Percentiles rank a stretch among this genome's conserved stretches.
Evolutionary conservation across 1,284 basidiomycete species (phyloP).

Genomic region (Dichomitus squalens): DNA sequence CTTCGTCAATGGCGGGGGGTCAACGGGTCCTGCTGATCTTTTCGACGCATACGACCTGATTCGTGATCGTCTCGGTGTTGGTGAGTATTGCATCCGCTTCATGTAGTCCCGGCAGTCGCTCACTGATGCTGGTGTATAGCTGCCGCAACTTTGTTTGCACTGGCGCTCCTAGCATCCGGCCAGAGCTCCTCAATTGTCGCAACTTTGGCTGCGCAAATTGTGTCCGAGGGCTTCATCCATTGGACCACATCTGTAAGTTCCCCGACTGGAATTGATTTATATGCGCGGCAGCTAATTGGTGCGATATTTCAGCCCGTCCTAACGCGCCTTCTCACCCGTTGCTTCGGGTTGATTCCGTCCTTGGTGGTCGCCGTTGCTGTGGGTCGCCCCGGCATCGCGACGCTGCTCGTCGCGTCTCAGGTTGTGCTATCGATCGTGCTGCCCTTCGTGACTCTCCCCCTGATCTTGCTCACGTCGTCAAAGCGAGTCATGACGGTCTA

Average conservation of each 20-base stretch:
- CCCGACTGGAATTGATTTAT: neutral
- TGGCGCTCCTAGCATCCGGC: constrained; percentile 83
- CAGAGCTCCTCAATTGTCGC: constrained; percentile 93
- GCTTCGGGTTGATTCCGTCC: constrained; percentile 84
- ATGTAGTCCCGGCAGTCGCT: neutral
- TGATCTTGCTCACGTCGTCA: constrained; percentile 75
- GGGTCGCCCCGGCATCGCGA: constrained; percentile 77
- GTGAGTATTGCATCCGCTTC: constrained; percentile 39
- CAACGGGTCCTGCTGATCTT: constrained; percentile 60
- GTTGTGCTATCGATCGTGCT: constrained; percentile 86
- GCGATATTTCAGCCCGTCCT: constrained; percentile 60
- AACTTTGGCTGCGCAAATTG: constrained; percentile 89
- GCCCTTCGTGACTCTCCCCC: constrained; percentile 83
- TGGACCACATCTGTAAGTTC: constrained; percentile 80
- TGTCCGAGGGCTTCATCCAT: constrained; percentile 90
- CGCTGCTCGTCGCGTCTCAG: constrained; percentile 86
- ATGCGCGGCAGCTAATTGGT: constrained; percentile 5
- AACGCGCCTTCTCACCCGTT: constrained; percentile 81
- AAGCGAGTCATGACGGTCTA: constrained; percentile 67
- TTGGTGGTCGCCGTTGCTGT: constrained; percentile 76
- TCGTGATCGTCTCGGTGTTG: constrained; percentile 61
- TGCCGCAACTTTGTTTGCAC: constrained; percentile 82
- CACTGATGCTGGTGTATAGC: constrained; percentile 38
- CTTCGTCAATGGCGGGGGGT: constrained; percentile 53
- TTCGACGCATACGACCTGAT: constrained; percentile 84